phyloP scores from a whole-genome alignment of 2,329 filamentous ascomycete genomes.

The Cadophora sp. region DNA sequence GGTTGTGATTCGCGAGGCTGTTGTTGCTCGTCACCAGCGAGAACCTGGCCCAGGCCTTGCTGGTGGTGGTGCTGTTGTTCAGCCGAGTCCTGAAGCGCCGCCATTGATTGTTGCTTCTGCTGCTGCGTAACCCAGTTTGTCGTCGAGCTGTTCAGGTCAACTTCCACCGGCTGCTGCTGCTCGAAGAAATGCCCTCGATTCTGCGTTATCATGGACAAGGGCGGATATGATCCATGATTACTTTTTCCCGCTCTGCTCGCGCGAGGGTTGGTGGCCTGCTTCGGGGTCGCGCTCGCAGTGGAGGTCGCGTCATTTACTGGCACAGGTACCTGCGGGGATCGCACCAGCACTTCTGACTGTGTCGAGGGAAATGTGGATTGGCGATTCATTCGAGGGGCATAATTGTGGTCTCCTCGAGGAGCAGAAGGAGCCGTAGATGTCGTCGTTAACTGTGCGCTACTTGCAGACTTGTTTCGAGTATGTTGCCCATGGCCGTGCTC shows the following conservation, averaged over 20 bases:
- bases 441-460: conserved; percentile 4
- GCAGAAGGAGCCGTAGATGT: not conserved
- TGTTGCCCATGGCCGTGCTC: conserved; percentile 9
- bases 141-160: conserved; percentile 34
- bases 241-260: conserved; percentile 16
- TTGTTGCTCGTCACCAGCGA: conserved; percentile 19
- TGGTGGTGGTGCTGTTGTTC: not conserved
- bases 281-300: not conserved
- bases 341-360: not conserved
- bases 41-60: not conserved
- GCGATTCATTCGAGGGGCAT: conserved; percentile 13
- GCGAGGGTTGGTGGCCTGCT: conserved; percentile 17
- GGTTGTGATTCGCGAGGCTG: conserved; percentile 15
- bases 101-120: conserved; percentile 35
- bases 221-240: conserved; percentile 32
- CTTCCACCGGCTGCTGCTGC: conserved; percentile 18
- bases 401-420: not conserved
- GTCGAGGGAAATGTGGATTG: conserved; percentile 11
- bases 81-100: conserved; percentile 15
- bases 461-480: conserved; percentile 9
- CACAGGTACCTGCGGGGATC: not conserved
- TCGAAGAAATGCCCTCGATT: conserved; percentile 27
- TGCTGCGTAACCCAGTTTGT: conserved; percentile 41
- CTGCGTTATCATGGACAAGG: conserved; percentile 40
- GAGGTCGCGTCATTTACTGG: not conserved